Conservation (phyloP, 148 eudicot species). For the Silene latifolia region DNA sequence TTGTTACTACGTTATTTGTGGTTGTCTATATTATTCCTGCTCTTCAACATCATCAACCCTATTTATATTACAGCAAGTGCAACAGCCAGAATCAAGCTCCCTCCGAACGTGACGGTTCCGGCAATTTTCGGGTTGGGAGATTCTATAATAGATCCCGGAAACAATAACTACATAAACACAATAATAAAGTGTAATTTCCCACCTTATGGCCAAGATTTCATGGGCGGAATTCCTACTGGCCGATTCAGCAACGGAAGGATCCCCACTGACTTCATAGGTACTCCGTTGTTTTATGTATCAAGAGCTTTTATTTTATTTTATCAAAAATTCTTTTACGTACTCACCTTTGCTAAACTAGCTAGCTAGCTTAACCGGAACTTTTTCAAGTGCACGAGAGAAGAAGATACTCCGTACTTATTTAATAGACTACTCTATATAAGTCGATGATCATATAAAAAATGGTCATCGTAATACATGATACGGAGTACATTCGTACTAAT, state of each 20-base stretch:
- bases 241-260: slow-evolving; percentile 70
- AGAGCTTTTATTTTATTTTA: too few relatives aligned
- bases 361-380: too few relatives aligned
- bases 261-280: slow-evolving; percentile 64
- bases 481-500: too few relatives aligned
- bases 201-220: slow-evolving; percentile 62
- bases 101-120: slow-evolving; percentile 37
- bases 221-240: slow-evolving; percentile 54
- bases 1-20: neutral
- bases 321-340: too few relatives aligned
- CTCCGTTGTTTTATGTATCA: too few relatives aligned
- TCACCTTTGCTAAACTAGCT: too few relatives aligned
- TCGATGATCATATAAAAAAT: too few relatives aligned
- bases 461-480: too few relatives aligned
- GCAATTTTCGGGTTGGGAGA: slow-evolving; percentile 60
- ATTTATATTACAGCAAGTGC: too few relatives aligned
- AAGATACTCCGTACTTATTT: too few relatives aligned
- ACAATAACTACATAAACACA: slow-evolving; percentile 43
- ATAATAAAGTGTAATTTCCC: slow-evolving; percentile 37
- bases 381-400: too few relatives aligned
- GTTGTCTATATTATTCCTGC: neutral
- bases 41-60: neutral
- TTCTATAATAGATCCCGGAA: slow-evolving; percentile 65
- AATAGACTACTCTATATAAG: too few relatives aligned
- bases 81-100: slow-evolving; percentile 23